phyloP scores from a whole-genome alignment of 2,329 filamentous ascomycete genomes.

The Trichoderma endophyticum region DNA sequence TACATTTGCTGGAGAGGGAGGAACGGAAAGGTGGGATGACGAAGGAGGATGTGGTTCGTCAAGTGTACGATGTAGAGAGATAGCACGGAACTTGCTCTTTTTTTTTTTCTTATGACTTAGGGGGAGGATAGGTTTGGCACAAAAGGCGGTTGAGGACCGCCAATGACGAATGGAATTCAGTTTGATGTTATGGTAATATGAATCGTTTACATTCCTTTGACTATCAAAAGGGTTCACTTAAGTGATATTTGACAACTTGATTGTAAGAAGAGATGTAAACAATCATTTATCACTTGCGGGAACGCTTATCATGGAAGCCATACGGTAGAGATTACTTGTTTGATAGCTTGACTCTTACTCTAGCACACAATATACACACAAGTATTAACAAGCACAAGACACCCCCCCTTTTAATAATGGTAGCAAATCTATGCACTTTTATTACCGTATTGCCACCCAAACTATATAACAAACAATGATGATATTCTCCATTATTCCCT shows the following conservation, averaged over 20 bases:
- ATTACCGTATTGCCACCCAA: conserved; percentile 4
- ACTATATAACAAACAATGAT: not conserved
- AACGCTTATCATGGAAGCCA: too few species aligned
- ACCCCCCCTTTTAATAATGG: not conserved
- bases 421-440: conserved; percentile 5
- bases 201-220: not conserved
- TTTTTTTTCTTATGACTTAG: not conserved
- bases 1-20: not conserved
- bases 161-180: not conserved
- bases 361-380: not conserved
- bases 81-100: not conserved
- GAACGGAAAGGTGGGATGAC: not conserved
- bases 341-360: not conserved
- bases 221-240: not conserved
- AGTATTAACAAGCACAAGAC: not conserved
- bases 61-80: conserved; percentile 4
- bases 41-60: not conserved
- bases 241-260: not conserved
- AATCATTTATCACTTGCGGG: too few species aligned
- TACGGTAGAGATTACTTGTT: not conserved
- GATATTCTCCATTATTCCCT: not conserved
- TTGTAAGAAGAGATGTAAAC: not conserved
- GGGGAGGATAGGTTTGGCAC: not conserved
- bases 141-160: not conserved
- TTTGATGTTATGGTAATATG: not conserved